Evolutionary conservation across 106 monocot species (phyloP), one percentile per base, ranked within the genome.

Genomic region (Posidonia australis): DNA sequence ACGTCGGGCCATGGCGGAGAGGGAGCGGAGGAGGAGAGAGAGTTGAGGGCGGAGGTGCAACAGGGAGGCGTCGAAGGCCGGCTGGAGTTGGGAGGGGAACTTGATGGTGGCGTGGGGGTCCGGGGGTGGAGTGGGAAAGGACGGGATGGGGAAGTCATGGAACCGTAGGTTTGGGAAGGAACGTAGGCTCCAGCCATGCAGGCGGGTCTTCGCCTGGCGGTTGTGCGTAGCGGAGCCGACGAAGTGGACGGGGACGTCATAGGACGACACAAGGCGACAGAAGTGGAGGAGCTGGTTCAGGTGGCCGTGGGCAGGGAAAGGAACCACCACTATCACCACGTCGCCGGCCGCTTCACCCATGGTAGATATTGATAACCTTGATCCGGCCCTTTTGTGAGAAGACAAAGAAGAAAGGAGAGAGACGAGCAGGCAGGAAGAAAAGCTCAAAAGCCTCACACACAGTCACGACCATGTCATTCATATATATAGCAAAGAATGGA

Each of bases 261-360:
- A 44, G 51, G 47, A 41, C 12, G 77, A 67, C 76, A 88, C 72
- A 5, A 73, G 66, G 26, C 86, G 77, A 10, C 74, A 81, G 58
- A 90, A 68, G 74, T 90, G 85, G 56, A 91, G 81, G 47, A 91
- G 81, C 46, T 78, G 81, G 77, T 91, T 91, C 5, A 91, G 79
- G 72, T 91, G 91, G 62, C 86, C 81, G 61, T 91, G 86, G 5
- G 83, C 83, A 10, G 81, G 79, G 69, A 86, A 86, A 5, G 91
- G 83, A 11, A 86, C 86, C 29, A 73, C 69, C 7, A 86, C 78
- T 31, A 84, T 60, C n/a, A 49, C 66, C 6, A 88, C 70, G 9
- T 46, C 75, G 2, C 46, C 31, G 5, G 24, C 5, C 21, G 68
- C 24, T 51, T 68, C 68, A 41, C 54, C 68, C 68, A 68, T 68